These are phyloP conservation scores for Macadamia tetraphylla DNA, from an alignment of 164 flowering plant species.

Conservation along the genomic window DNA sequence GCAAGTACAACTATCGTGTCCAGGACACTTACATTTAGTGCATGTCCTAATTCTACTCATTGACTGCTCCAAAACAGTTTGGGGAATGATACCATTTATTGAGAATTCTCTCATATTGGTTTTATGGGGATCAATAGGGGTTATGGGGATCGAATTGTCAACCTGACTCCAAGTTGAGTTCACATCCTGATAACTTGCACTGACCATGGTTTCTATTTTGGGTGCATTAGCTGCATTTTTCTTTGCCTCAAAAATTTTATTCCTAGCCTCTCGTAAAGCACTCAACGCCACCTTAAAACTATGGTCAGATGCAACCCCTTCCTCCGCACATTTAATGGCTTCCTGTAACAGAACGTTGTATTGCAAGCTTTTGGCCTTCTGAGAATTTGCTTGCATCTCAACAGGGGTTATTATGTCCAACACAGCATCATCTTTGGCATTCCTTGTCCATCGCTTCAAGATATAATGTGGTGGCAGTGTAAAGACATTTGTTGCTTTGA, in stretches of 20 bases:
- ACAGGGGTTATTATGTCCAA: slow-evolving; percentile 14
- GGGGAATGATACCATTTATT: slow-evolving; percentile 7
- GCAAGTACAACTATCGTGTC: slow-evolving; percentile 24
- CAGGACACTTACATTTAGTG: slow-evolving; percentile 25
- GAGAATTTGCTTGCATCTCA: slow-evolving; percentile 20
- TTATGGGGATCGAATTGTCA: slow-evolving; percentile 10
- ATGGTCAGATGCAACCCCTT: slow-evolving; percentile 38
- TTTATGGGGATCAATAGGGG: slow-evolving; percentile 6
- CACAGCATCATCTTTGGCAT: slow-evolving; percentile 26
- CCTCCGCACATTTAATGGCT: slow-evolving; percentile 37
- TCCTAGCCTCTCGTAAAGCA: slow-evolving; percentile 30
- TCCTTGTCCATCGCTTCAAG: slow-evolving; percentile 31
- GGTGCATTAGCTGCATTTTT: slow-evolving; percentile 23
- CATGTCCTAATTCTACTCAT: slow-evolving; percentile 16
- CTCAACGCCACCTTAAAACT: slow-evolving; percentile 29
- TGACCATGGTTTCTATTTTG: slow-evolving; percentile 13
- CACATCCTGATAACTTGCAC: slow-evolving; percentile 18
- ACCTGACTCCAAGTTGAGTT: slow-evolving; percentile 15
- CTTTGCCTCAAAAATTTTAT: slow-evolving; percentile 30
- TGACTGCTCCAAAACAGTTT: slow-evolving; percentile 15
- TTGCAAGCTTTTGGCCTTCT: slow-evolving; percentile 27
- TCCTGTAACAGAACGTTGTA: slow-evolving; percentile 32
- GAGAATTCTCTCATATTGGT: slow-evolving; percentile 10
- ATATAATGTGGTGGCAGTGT: slow-evolving; percentile 31
- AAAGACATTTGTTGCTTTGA: slow-evolving; percentile 26